Evolutionary conservation across 1,284 basidiomycete species (phyloP).

Genomic region (Ustilago sp.): DNA sequence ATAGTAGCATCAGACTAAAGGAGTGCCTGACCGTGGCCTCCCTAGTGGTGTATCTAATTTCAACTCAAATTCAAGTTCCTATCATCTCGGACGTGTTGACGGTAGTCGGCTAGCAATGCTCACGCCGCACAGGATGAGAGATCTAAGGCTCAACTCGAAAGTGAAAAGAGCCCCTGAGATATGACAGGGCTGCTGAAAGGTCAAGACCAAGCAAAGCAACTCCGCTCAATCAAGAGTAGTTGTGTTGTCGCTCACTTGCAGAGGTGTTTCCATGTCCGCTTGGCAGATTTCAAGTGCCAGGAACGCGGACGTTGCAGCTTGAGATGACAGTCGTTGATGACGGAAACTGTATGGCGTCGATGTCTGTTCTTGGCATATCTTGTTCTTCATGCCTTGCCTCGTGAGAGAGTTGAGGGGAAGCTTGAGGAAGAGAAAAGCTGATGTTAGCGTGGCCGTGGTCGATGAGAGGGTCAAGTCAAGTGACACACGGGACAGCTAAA

Average conservation of each 20-base stretch:
- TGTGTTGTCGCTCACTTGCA: constrained; percentile 4
- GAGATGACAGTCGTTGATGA: background rate
- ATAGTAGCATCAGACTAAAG: too few relatives aligned
- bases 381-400: background rate
- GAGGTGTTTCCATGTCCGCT: background rate
- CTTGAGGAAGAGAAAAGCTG: background rate
- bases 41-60: too few relatives aligned
- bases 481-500: constrained; percentile 5
- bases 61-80: constrained; percentile 10
- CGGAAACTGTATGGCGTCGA: background rate
- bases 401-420: background rate
- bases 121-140: background rate
- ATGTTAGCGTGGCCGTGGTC: background rate
- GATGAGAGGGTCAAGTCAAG: background rate
- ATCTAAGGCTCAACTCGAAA: background rate
- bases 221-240: background rate
- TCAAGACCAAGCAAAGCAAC: background rate
- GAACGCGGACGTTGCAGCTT: constrained; percentile 2
- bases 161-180: background rate
- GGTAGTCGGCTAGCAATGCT: background rate
- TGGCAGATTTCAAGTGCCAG: constrained; percentile 1
- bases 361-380: background rate
- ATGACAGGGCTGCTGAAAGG: background rate
- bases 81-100: constrained; percentile 10
- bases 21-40: too few relatives aligned